Evolutionary conservation across 2,329 filamentous ascomycete genomes (phyloP).

Genomic region (Cytospora piceae): DNA sequence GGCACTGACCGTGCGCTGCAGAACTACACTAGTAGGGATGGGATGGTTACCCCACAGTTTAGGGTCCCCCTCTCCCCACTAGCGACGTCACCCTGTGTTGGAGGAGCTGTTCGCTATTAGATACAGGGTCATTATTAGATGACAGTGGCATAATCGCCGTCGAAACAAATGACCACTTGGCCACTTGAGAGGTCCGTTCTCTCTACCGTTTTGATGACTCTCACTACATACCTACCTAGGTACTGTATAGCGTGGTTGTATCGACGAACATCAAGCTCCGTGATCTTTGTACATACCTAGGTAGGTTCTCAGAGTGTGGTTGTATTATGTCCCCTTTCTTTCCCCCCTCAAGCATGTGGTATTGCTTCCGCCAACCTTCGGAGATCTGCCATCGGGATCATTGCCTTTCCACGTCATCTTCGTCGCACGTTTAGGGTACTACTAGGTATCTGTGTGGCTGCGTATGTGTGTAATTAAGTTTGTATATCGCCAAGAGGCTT

Average conservation of each 20-base stretch:
- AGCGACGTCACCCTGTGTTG: not conserved
- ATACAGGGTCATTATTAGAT: not conserved
- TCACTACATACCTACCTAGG: no score
- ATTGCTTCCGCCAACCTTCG: no score
- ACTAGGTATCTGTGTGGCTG: not conserved
- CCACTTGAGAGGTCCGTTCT: not conserved
- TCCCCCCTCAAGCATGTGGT: not conserved
- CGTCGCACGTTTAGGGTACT: not conserved
- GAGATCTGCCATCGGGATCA: not conserved
- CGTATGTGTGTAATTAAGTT: no score
- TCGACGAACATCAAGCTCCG: no score
- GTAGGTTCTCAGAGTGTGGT: no score
- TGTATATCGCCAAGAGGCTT: not conserved
- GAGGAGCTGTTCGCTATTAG: not conserved
- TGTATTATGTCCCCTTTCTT: not conserved
- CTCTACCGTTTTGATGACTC: not conserved
- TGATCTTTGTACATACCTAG: no score
- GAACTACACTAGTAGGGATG: conserved; percentile 13
- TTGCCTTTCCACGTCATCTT: conserved; percentile 4
- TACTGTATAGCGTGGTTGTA: no score
- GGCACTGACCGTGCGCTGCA: conserved; percentile 10
- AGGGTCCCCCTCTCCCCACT: not conserved
- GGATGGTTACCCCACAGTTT: not conserved
- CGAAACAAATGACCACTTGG: not conserved
- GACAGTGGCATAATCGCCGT: no score